A percentile compares a stretch with the other conserved stretches of the same genome.
Evolutionary conservation across 345 rosid species (phyloP).

Genomic region (Dimocarpus longan): DNA sequence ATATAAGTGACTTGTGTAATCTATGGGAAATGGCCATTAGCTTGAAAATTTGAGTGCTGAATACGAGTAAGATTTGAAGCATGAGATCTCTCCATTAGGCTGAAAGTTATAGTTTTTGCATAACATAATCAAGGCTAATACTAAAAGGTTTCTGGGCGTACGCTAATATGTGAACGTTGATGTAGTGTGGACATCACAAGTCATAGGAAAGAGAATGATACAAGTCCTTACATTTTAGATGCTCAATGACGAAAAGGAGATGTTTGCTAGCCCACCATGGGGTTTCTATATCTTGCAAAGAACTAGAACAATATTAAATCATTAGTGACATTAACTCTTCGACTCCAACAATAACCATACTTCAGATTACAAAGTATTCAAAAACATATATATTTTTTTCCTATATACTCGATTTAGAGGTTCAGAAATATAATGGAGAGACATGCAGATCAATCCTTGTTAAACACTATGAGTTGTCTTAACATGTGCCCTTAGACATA

Average conservation of each 20-base stretch:
- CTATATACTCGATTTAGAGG: not conserved
- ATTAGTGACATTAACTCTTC: not conserved
- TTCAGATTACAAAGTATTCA: not conserved
- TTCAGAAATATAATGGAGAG: not conserved
- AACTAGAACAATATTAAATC: not conserved
- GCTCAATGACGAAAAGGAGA: not conserved
- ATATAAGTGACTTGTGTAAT: not conserved
- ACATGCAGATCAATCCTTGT: not conserved
- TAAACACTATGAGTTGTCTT: not conserved
- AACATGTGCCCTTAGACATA: not conserved
- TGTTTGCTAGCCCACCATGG: not conserved
- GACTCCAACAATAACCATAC: not conserved
- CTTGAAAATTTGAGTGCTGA: constrained; percentile 1
- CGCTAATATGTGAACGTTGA: not conserved
- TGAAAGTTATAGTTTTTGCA: not conserved
- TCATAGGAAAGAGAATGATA: not conserved
- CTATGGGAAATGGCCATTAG: not conserved
- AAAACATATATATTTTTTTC: not conserved
- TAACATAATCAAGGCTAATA: not conserved
- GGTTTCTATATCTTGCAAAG: not conserved
- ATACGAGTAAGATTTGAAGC: not conserved
- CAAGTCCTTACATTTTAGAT: not conserved
- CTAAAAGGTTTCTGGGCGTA: not conserved
- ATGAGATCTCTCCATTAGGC: not conserved
- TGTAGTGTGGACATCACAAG: constrained; percentile 7